These are phyloP conservation scores for Leishmania amazonensis DNA, from an alignment of 208 protist genomes.

Conservation along the genomic window DNA sequence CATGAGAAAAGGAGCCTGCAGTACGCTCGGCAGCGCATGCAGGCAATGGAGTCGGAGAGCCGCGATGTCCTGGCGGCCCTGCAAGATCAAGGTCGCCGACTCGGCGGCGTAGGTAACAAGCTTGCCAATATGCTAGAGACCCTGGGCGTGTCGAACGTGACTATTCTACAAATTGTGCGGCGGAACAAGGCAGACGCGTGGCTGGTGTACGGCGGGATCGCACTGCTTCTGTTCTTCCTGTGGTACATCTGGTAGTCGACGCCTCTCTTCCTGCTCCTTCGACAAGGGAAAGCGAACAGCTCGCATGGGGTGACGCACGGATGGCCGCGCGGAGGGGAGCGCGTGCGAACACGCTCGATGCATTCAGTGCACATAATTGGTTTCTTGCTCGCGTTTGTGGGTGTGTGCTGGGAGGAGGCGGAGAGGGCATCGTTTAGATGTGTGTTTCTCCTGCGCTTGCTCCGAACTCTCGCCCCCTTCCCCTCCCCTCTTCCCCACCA, in stretches of 20 bases:
- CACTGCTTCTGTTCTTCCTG: constrained; percentile 61
- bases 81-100: constrained; percentile 58
- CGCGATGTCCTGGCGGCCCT: constrained; percentile 66
- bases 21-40: constrained; percentile 66
- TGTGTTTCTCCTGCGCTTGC: no score
- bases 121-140: constrained; percentile 73
- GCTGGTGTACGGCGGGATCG: constrained; percentile 76
- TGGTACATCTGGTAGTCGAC: constrained; percentile 61
- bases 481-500: not conserved
- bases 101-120: constrained; percentile 62
- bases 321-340: no score
- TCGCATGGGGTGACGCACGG: not conserved
- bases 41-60: constrained; percentile 72
- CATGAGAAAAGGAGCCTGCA: constrained; percentile 65
- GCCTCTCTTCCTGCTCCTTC: not conserved
- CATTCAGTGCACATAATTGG: not conserved
- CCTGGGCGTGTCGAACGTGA: constrained; percentile 80
- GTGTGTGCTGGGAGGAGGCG: no score
- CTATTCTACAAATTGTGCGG: constrained; percentile 75
- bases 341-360: not conserved
- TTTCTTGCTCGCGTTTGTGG: not conserved
- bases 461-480: not conserved
- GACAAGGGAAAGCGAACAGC: not conserved
- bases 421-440: no score
- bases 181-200: constrained; percentile 83